These are phyloP conservation scores for Heterobasidion parviporum DNA, from an alignment of 1,284 basidiomycete species.

Conservation along the genomic window DNA sequence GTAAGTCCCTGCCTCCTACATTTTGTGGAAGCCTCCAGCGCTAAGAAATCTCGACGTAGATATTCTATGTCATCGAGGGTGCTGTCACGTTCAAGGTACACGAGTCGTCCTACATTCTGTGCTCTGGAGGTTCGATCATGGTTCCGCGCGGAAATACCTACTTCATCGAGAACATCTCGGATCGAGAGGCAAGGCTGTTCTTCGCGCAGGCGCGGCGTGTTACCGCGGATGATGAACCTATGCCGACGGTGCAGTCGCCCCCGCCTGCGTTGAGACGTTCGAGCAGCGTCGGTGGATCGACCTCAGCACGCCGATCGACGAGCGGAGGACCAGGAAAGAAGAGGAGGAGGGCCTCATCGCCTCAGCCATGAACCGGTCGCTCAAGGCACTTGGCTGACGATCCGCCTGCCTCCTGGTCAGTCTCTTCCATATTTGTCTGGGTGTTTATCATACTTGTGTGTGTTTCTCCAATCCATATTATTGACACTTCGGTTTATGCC, in stretches of 20 bases:
- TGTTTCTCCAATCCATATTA: no score
- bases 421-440: no score
- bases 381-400: background rate
- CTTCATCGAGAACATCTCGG: conserved; percentile 80
- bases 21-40: background rate
- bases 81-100: conserved; percentile 83
- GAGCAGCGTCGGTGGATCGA: conserved; percentile 3
- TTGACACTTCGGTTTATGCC: no score
- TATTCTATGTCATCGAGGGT: conserved; percentile 85
- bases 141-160: conserved; percentile 94
- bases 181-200: conserved; percentile 78
- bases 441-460: no score
- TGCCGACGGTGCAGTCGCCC: conserved; percentile 10
- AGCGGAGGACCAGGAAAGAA: background rate
- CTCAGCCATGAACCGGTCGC: background rate
- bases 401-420: background rate
- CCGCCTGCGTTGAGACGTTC: conserved; percentile 1
- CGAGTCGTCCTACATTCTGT: conserved; percentile 68
- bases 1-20: conserved; percentile 38
- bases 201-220: conserved; percentile 90
- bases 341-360: background rate
- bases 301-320: background rate
- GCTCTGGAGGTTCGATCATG: conserved; percentile 82
- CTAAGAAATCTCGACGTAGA: conserved; percentile 32
- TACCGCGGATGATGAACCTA: conserved; percentile 26